Evolutionary conservation across 495 filamentous ascomycete species (phyloP), one percentile per base, ranked within the genome.

Genomic region (Trichoderma erinaceum): DNA sequence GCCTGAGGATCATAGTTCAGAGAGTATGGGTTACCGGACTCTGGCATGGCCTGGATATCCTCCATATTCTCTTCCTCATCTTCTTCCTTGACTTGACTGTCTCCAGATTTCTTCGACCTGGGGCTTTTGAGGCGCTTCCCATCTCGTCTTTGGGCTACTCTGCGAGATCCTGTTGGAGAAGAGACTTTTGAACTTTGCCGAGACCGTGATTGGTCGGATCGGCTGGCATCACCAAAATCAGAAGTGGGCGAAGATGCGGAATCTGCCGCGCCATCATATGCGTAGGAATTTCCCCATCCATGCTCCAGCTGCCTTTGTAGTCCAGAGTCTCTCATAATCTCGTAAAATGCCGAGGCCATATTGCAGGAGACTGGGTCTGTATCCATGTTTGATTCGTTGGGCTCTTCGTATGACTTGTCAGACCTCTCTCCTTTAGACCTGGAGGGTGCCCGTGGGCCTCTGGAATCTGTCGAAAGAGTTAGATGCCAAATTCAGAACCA

Each of bases 231-330:
- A 21, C 25, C 25, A 15, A 29, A 12, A 12, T 32, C 25, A 15
- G 12, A 23, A 61, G 27, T 25, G 56, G 23, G 27, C 3, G 11
- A 13, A 15, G 27, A 61, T 61, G 56, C 56, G 29, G 56, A 27
- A 32, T 21, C 56, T 18, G 56, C 25, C 11, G 23, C 56, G 12
- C 12, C 29, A 7, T 16, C 25, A 18, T 32, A 8, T 8, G 56
- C 12, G 56, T 29, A 32, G 25, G 16, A 5, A 3, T 32, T 23
- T 32, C 56, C 56, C 56, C 56, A 61, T 23, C 56, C 56, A 21
- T 32, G 11, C 13, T 61, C 56, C 12, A 61, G 56, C 56, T 61
- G 56, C 25, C 27, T 61, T 32, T 61, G 56, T 13, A 61, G 56
- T 29, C 56, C 56, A 13, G 56, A 61, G 7, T 61, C 56, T 32